Conservation (phyloP, 1,139 yeast species). For the Candida sanyaensis region DNA sequence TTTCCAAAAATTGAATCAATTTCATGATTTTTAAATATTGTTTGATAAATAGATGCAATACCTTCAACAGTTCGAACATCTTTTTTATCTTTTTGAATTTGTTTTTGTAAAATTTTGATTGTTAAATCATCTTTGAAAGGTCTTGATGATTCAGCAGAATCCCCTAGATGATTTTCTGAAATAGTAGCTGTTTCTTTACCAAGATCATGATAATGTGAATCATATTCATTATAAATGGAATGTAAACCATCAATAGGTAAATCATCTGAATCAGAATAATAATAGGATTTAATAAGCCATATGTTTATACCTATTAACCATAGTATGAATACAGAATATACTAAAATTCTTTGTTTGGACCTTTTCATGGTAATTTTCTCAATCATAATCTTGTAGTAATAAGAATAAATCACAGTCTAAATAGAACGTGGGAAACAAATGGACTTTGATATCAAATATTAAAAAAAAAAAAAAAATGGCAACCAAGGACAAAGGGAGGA, state of each 20-base stretch:
- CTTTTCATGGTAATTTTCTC: constrained; percentile 1
- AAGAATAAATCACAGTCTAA: no score
- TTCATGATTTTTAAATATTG: constrained; percentile 24
- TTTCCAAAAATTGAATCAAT: constrained; percentile 21
- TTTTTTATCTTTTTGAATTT: constrained; percentile 5
- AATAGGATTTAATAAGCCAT: background rate
- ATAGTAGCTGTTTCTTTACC: background rate
- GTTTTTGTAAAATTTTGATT: constrained; percentile 12
- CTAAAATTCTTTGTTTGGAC: background rate
- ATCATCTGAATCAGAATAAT: background rate
- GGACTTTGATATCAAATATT: no score
- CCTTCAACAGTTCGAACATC: constrained; percentile 12
- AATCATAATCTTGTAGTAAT: background rate
- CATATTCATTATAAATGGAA: constrained; percentile 14
- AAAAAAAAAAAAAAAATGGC: no score
- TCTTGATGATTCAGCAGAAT: background rate
- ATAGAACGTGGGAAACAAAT: no score
- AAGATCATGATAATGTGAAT: constrained; percentile 2
- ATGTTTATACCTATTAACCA: background rate
- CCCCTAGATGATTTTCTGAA: background rate
- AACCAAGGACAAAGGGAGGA: no score
- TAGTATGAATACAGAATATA: background rate
- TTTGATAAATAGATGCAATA: constrained; percentile 19
- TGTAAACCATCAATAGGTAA: background rate
- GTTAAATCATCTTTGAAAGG: constrained; percentile 10